phyloP scores from a whole-genome alignment of 2,329 filamentous ascomycete species.

The Trichoderma simmonsii region DNA sequence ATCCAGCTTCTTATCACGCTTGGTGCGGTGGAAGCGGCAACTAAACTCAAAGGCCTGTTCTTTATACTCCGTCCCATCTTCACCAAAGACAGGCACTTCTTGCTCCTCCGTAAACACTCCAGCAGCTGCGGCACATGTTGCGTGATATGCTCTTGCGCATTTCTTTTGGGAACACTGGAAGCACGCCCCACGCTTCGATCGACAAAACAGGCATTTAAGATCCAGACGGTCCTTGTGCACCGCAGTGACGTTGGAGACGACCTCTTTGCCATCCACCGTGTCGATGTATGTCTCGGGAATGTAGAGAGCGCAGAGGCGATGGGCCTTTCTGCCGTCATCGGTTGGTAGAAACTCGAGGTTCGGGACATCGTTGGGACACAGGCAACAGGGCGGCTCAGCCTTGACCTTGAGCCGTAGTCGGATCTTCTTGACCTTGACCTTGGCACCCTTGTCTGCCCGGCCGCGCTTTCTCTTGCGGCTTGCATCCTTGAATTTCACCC shows the following conservation, averaged over 20 bases:
- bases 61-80: constrained; percentile 89
- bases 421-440: constrained; percentile 70
- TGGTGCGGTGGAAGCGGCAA: constrained; percentile 89
- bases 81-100: constrained; percentile 79
- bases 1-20: constrained; percentile 74
- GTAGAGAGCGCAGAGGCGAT: constrained; percentile 85
- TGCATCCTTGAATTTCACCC: constrained; percentile 60
- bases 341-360: constrained; percentile 81
- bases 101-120: constrained; percentile 90
- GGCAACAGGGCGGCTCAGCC: constrained; percentile 75
- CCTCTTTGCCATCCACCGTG: constrained; percentile 65
- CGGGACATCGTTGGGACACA: constrained; percentile 88
- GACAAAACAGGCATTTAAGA: constrained; percentile 91
- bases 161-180: constrained; percentile 97
- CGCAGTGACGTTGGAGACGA: constrained; percentile 72
- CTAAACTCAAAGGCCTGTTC: constrained; percentile 90
- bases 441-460: constrained; percentile 35
- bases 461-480: constrained; percentile 59
- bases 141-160: constrained; percentile 89
- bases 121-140: constrained; percentile 87
- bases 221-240: constrained; percentile 86
- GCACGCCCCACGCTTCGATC: constrained; percentile 90
- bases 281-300: constrained; percentile 90
- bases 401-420: constrained; percentile 71
- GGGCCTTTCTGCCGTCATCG: constrained; percentile 81